phyloP scores from a whole-genome alignment of 257 asterid genomes.

The Nicotiana attenuata region DNA sequence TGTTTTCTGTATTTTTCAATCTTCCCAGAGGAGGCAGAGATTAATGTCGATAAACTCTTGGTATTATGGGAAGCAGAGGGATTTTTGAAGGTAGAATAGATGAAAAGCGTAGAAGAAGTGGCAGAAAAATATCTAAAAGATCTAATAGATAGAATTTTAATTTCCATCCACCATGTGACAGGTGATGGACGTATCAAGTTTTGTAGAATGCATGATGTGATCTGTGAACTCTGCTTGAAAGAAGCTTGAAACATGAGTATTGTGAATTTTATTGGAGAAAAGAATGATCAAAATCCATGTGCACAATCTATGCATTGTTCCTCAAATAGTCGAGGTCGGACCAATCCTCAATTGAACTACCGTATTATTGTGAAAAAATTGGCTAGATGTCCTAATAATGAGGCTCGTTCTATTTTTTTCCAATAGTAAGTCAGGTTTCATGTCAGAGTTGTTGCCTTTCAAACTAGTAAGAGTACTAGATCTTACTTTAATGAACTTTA shows the following conservation, averaged over 20 bases:
- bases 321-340: not conserved
- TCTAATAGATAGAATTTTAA: not conserved
- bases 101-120: not conserved
- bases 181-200: not conserved
- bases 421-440: not conserved
- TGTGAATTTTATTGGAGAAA: not conserved
- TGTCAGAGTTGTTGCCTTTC: not conserved
- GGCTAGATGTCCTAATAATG: too few relatives aligned
- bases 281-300: not conserved
- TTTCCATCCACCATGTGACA: not conserved
- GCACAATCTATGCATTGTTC: not conserved
- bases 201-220: conserved; percentile 12
- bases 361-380: too few relatives aligned
- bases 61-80: too few relatives aligned
- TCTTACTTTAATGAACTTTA: not conserved
- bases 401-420: not conserved
- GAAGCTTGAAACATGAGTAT: conserved; percentile 6
- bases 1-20: too few relatives aligned
- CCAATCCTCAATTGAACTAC: not conserved
- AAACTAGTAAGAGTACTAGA: conserved; percentile 9
- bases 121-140: not conserved
- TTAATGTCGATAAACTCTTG: too few relatives aligned
- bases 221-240: conserved; percentile 8
- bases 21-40: too few relatives aligned
- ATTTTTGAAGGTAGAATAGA: not conserved